Evolutionary conservation across 495 filamentous ascomycete species (phyloP), one percentile per base, ranked within the genome.

Genomic region (Talaromyces trachyspermus): DNA sequence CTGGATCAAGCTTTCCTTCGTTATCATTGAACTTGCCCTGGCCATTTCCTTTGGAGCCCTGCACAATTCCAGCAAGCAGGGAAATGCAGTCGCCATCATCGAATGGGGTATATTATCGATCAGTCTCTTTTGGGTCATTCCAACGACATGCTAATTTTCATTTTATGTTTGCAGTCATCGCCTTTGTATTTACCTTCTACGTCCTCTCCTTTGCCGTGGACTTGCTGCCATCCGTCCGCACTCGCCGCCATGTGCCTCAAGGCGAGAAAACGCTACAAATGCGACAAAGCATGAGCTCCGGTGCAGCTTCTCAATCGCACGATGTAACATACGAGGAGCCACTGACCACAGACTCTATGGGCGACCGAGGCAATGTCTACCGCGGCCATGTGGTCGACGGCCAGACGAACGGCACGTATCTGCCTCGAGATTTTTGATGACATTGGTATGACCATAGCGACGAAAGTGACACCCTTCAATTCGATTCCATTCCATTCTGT

Each of bases 131-230:
- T 19, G 14, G 5, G 9, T 25, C n/a, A 29, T 30, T 26, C 3
- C 12, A 4, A 36, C 9, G 22, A 10, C 15, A 29, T 5, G 24
- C 11, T 26, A 48, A 46, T n/a, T 32, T 19, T 11, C 10, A 19
- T 37, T 24, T 32, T 17, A 30, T n/a, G n/a, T 9, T 18, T 29
- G 24, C 51, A 78, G 66, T 83, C 43, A 84, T 98, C 50, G 83
- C 89, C 18, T 82, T 97, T 54, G 71, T 96, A 51, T 98, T 95
- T 68, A 89, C 84, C 8, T 85, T 88, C 56, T 96, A 94, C 62
- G 71, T 95, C 33, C 76, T 95, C 39, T 89, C 86, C 30, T 97
- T 95, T 69, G 78, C 85, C 45, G 69, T 97, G 56, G 92, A 98
- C 60, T 72, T 98, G 29, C 69, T 88, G 43, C 92, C 92, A 0